Evolutionary conservation across 1,284 basidiomycete species (phyloP), one percentile per base, ranked within the genome.

Genomic region (Cryptococcus sp.): DNA sequence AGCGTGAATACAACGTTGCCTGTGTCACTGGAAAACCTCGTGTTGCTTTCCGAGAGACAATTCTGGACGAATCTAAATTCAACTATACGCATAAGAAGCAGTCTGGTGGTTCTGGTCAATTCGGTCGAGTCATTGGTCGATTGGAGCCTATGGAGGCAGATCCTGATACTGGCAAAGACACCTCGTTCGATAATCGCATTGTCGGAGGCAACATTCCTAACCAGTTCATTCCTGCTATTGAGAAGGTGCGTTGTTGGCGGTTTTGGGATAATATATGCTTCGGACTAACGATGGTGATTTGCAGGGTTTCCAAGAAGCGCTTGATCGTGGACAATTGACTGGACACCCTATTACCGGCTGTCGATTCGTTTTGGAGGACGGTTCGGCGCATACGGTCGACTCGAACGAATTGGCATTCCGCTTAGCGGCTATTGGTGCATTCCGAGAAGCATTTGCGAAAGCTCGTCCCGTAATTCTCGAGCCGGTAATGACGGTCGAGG

Each of bases 51-150:
- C 87, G 94, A 50, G 96, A 99, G 81, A 93, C 94, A 1, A 87
- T 98, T 75, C 89, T 89, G 1, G 83, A 88, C 65, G 83, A 85
- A 38, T 86, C 89, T 7, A 84, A 88, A 52, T 99, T 99, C 80
- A 83, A 84, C 60, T 97, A 93, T 80, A 93, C 91, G 10, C 96
- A 99, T 82, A 97, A 96, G 86, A 99, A 99, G 82, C 96, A 99
- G 80, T 89, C 89, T 0, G 96, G 96, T 67, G 96, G 96, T 79
- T 89, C 93, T 13, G 96, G 96, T 63, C 95, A 99, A 78, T 99
- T 90, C 75, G 96, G 89, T 64, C 89, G 91, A 69, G 91, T 99
- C 59, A 86, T 90, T 63, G 95, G 95, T 8, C 85, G 85, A 74
- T 87, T 99, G 61, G 93, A 98, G 78, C 93, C 95, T 6, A 93